Base-by-base conservation (phyloP, 1,139 yeast genomes). In the Candida sanyaensis region DNA sequence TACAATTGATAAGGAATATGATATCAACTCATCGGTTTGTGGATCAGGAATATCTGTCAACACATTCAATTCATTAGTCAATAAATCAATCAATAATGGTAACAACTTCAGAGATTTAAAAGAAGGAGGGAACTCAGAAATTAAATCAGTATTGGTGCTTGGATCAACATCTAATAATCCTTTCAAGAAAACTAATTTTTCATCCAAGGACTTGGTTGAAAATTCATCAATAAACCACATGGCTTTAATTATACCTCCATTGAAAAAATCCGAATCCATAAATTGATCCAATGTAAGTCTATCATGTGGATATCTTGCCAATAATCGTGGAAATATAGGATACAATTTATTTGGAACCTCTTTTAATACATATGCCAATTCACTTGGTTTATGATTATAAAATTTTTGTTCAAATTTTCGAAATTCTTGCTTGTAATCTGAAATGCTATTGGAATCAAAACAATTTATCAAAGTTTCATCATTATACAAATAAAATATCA, bases 221-320 rank as follows among this genome's bases (percentile, higher is more conserved):
- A 89, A 85, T 51, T 89, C 96, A 62, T 92, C 98, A 43, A 93
- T 66, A 59, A 88, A 86, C 65, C 87, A 82, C 74, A 93, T 78
- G 3, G 96, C 86, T 60, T 88, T 86, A 47, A 93, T 84, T 45
- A 92, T 70, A 47, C 93, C 88, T 52, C 92, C 95, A 65, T 89
- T 88, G 63, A 88, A 88, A 54, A 70, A 79, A 37, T 77, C 81
- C 21, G 82, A 80, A 38, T 72, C 76, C 9, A 76, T 64, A 70
- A 86, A 62, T 62, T 77, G 75, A 65, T 82, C 77, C 60, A 82
- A 63, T 53, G 80, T 59, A 49, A 77, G 49, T 68, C 78, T 56
- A 66, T 76, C 75, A 47, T 68, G 63, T 8, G 78, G 69, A 56
- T 73, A 66, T 59, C 83, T 56, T 43, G 81, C 69, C 43, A 75